A percentile compares a stretch with the other conserved stretches of the same genome.
phyloP scores from a whole-genome alignment of 2,329 filamentous ascomycete genomes.

The Trichoderma endophyticum region DNA sequence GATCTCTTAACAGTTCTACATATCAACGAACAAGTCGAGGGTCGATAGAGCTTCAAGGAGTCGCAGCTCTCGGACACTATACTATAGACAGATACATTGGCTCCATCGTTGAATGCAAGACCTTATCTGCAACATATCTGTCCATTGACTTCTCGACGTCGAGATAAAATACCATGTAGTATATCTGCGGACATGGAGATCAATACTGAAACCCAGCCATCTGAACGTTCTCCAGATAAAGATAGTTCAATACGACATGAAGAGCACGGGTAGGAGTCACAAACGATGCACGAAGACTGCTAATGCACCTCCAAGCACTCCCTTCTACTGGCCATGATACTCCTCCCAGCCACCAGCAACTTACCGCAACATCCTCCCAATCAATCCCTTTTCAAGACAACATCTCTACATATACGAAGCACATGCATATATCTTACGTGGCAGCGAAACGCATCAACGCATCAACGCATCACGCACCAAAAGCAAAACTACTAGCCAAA shows the following conservation, averaged over 20 bases:
- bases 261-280: neutral
- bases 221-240: neutral
- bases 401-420: neutral
- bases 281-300: neutral
- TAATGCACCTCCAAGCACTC: neutral
- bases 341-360: neutral
- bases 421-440: neutral
- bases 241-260: neutral
- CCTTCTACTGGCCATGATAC: neutral
- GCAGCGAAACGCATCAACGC: no score
- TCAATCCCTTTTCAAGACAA: neutral
- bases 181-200: neutral
- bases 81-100: neutral
- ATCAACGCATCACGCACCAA: neutral
- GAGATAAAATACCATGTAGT: neutral
- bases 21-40: neutral
- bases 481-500: neutral
- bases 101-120: neutral
- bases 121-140: neutral
- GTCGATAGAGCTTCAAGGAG: neutral
- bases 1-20: neutral
- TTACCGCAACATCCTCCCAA: neutral
- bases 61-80: neutral
- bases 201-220: accelerated
- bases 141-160: neutral